Base-by-base conservation (phyloP, 164 flowering plant species). In the Annona squamosa region DNA sequence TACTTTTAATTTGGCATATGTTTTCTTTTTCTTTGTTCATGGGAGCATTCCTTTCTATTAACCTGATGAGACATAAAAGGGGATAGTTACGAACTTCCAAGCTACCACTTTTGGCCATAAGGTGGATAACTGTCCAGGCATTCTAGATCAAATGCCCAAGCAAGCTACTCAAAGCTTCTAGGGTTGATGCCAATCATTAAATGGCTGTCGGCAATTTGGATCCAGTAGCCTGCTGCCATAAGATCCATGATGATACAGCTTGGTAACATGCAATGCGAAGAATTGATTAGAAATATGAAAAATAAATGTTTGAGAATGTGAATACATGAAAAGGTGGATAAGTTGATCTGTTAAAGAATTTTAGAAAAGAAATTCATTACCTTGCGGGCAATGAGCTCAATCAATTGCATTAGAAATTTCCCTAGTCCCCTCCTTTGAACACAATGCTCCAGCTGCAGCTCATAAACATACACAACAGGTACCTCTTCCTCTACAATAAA, bases 391-490 rank as follows among this genome's bases (percentile, higher is more conserved):
- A 96, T 90, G 68, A 89, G 91, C 88, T 93, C 97, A 76, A 92
- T 79, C 48, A 93, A 74, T 73, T 90, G 90, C 97, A 96, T 92
- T 47, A 96, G 79, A 81, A 87, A 90, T 48, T 84, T 87, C 66
- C 98, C 99, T 10, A 93, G 79, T 56, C 97, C 98, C 77, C 82
- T 93, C 75, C 97, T 88, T 74, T 87, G 98, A 41, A 88, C 84
- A 72, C 44, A 82, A 78, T 85, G 80, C 83, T 91, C 94, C 62
- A 96, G 88, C 80, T 96, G 99, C 52, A 96, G 75, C 74, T 96
- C 99, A 83, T 93, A 96, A 48, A 93, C 88, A 82, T 93, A 96
- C 46, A 89, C 78, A 71, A 93, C 97, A 48, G 99, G 99, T 47
- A 91, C 56, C 46, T 90, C 94, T 76, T 96, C 99, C 85, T 93